Conservation (phyloP, 2,329 filamentous ascomycete genomes). For the Botrytis sinoallii region DNA sequence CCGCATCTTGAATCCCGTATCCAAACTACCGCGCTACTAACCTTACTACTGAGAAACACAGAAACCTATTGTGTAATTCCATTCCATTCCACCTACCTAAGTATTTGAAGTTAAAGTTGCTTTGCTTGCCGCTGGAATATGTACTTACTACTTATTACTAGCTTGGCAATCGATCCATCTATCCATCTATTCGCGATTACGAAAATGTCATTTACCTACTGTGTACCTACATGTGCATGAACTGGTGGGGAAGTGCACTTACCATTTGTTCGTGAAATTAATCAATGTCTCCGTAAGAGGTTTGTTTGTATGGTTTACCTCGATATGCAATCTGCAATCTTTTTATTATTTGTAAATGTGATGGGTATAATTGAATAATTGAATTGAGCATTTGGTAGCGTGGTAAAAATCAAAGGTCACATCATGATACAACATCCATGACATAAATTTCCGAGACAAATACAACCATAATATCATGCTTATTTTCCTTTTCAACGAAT, state of each 20-base stretch:
- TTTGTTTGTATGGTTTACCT: slow-evolving; percentile 29
- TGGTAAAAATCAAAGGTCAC: background rate
- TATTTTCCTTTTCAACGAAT: background rate
- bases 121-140: background rate
- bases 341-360: background rate
- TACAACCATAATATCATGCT: background rate
- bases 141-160: background rate
- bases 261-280: slow-evolving; percentile 20
- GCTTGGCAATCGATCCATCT: background rate
- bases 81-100: background rate
- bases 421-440: background rate
- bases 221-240: slow-evolving; percentile 26
- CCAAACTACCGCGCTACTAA: background rate
- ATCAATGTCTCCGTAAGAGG: slow-evolving; percentile 22
- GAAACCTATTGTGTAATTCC: background rate
- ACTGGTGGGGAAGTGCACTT: slow-evolving; percentile 35
- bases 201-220: background rate
- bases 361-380: background rate
- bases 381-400: background rate
- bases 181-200: background rate
- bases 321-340: slow-evolving; percentile 23
- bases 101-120: background rate
- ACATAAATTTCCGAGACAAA: background rate
- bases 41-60: background rate
- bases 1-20: background rate